Evolutionary conservation across 2,329 filamentous ascomycete species (phyloP), one percentile per base, ranked within the genome.

Genomic region (Pseudocercospora cruenta): DNA sequence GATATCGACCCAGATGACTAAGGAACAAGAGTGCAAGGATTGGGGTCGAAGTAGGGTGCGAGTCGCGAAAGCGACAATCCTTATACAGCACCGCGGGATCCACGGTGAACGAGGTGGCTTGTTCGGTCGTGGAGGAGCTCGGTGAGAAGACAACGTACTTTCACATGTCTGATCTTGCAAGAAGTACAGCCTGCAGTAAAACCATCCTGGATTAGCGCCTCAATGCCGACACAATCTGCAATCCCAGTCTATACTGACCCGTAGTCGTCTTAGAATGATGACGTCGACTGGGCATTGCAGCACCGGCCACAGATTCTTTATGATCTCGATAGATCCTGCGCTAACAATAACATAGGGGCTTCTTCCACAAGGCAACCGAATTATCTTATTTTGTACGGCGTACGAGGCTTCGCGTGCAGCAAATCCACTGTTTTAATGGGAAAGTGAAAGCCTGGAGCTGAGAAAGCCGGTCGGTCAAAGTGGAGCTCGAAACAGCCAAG

Each of bases 91-190:
- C 43, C 43, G 31, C 31, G 10, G 31, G 10, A 33, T 14, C 31
- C 36, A 39, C 36, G 36, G 36, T n/a, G n/a, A 39, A 39, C 36
- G 16, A 39, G 36, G 16, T 33, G 36, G 14, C 36, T 39, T 39
- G 7, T n/a, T 39, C 14, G 36, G 36, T n/a, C 36, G 36, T 5
- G 36, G 36, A 39, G 36, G 36, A 49, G 16, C 12, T 21, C 45
- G 45, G 22, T 10, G 12, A 26, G 51, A 12, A 54, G 24, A n/a
- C 51, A 14, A 58, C 70, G 26, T 68, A 73, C 73, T 70, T 75
- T 76, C n/a, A 75, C 73, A 28, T 72, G 70, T 54, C 73, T 60
- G 5, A 64, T 64, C 66, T 76, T 76, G 67, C 74, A 76, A 24
- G 69, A 59, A 6, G 51, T 54, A 28, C 51, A 54, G 51, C 51